Percentiles rank a stretch among this genome's conserved stretches.
These are phyloP conservation scores for Rhizopogon vulgaris DNA, from an alignment of 768 basidiomycete genomes.

Conservation along the genomic window DNA sequence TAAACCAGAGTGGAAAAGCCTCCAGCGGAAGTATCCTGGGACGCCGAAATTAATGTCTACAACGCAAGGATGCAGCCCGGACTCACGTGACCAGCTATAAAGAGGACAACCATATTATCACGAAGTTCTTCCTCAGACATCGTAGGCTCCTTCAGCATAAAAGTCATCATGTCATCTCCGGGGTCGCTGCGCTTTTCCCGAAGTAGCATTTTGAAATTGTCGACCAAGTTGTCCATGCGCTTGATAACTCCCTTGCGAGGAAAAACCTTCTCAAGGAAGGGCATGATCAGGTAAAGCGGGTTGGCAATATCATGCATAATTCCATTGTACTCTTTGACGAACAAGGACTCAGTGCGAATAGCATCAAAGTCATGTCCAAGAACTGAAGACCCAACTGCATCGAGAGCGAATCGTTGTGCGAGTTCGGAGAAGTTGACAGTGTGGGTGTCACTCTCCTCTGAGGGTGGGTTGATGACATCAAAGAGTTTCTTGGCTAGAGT, in stretches of 20 bases:
- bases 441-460: conserved; percentile 24
- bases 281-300: conserved; percentile 28
- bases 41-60: not conserved
- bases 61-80: not conserved
- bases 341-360: conserved; percentile 25
- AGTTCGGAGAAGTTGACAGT: conserved; percentile 21
- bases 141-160: conserved; percentile 27
- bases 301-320: conserved; percentile 32
- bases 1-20: conserved; percentile 31
- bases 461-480: conserved; percentile 8
- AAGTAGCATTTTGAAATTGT: conserved; percentile 21
- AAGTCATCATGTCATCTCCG: conserved; percentile 31
- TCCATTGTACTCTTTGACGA: conserved; percentile 30
- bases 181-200: conserved; percentile 24
- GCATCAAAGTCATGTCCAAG: conserved; percentile 31
- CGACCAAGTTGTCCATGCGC: conserved; percentile 25
- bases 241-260: conserved; percentile 23
- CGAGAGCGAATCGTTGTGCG: conserved; percentile 27
- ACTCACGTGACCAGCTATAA: conserved; percentile 35
- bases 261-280: conserved; percentile 24
- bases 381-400: conserved; percentile 31
- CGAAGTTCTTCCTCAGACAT: conserved; percentile 29
- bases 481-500: conserved; percentile 13
- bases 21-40: conserved; percentile 33
- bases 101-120: conserved; percentile 32